Evolutionary conservation across 352 stramenopile species (phyloP).

Genomic region (Albugo laibachii): DNA sequence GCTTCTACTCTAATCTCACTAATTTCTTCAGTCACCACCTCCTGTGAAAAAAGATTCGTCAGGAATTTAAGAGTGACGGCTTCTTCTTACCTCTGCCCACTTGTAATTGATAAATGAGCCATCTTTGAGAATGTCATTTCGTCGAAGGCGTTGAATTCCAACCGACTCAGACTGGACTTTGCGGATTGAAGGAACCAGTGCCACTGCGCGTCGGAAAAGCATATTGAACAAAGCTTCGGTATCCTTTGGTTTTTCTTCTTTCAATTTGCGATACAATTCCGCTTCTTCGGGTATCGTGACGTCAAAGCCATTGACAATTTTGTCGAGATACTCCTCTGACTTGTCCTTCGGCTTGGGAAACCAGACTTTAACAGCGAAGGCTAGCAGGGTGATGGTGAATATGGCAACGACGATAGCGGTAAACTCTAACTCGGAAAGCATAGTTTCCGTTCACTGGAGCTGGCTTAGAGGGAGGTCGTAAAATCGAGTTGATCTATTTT

Average conservation of each 20-base stretch:
- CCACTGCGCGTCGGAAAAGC: conserved; percentile 64
- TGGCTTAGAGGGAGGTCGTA: too few species aligned
- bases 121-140: conserved; percentile 79
- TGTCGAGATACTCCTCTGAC: conserved; percentile 55
- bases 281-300: conserved; percentile 66
- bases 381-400: conserved; percentile 31
- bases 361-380: conserved; percentile 41
- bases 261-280: conserved; percentile 50
- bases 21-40: conserved; percentile 77
- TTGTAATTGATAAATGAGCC: conserved; percentile 78
- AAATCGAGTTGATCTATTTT: too few species aligned
- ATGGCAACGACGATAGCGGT: conserved; percentile 37
- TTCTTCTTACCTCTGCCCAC: conserved; percentile 25
- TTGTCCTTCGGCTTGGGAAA: conserved; percentile 50
- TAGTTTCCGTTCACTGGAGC: neutral
- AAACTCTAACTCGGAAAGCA: conserved; percentile 39
- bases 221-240: conserved; percentile 54
- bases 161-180: conserved; percentile 75
- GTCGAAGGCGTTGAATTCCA: conserved; percentile 69
- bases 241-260: conserved; percentile 39
- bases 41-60: conserved; percentile 4
- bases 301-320: conserved; percentile 82
- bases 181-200: conserved; percentile 68
- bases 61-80: neutral
- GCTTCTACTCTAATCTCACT: conserved; percentile 63